Evolutionary conservation across 2,329 filamentous ascomycete genomes (phyloP).

Genomic region (Chrysoporthe puriensis): DNA sequence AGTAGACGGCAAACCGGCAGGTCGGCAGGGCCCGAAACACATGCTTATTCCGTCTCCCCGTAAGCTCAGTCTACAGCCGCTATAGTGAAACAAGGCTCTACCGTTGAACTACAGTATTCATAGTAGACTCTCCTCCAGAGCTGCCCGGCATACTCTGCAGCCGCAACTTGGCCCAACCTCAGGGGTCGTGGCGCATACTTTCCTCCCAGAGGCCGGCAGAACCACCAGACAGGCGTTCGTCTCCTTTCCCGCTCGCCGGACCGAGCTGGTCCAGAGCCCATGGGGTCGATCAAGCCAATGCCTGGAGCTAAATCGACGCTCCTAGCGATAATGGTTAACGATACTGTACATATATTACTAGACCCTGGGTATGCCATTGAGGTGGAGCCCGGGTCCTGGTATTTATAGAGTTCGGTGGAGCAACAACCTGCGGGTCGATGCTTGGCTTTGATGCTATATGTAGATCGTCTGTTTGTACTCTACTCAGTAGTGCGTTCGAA

Average conservation of each 20-base stretch:
- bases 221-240: no score
- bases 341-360: background rate
- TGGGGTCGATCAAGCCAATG: no score
- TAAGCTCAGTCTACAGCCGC: background rate
- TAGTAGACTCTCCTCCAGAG: no score
- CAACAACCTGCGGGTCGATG: background rate
- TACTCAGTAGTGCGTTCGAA: background rate
- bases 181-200: no score
- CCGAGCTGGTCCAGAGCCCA: no score
- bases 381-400: background rate
- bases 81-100: background rate
- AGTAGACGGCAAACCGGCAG: slow-evolving; percentile 4
- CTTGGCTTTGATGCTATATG: background rate
- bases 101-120: background rate
- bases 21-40: background rate
- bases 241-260: no score
- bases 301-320: background rate
- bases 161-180: no score
- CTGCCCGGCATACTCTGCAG: no score
- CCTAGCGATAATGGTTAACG: background rate
- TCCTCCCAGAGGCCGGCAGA: no score
- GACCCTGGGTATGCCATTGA: background rate
- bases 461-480: background rate
- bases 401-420: background rate
- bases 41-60: background rate